These are phyloP conservation scores for Stemphylium lycopersici DNA, from an alignment of 2,329 filamentous ascomycete species.

Conservation along the genomic window DNA sequence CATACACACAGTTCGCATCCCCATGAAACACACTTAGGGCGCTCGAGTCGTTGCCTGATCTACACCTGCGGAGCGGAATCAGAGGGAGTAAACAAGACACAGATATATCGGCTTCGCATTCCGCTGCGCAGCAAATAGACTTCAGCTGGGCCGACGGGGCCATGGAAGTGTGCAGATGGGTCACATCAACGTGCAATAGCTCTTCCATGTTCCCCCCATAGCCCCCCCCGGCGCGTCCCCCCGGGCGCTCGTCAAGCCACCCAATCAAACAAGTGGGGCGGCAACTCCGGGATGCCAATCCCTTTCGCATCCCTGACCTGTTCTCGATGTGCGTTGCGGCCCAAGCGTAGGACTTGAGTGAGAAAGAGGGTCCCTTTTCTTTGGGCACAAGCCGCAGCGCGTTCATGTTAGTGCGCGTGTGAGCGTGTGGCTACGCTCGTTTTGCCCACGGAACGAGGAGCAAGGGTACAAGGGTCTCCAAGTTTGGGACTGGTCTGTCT, in stretches of 20 bases:
- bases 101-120: no score
- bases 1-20: no score
- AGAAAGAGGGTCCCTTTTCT: neutral
- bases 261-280: slow-evolving; percentile 12
- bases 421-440: no score
- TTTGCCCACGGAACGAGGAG: neutral
- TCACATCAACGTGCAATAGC: slow-evolving; percentile 1
- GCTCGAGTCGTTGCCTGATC: no score
- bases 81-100: no score
- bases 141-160: neutral
- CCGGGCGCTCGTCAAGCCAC: slow-evolving; percentile 5
- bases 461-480: neutral
- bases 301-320: neutral
- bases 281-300: neutral
- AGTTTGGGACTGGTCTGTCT: neutral
- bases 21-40: no score
- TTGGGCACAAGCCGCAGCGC: no score
- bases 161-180: no score
- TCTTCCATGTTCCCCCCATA: slow-evolving; percentile 2
- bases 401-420: no score
- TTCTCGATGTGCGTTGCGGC: slow-evolving; percentile 1
- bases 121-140: no score
- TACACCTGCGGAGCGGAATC: no score
- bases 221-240: neutral
- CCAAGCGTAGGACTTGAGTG: slow-evolving; percentile 2